phyloP scores from a whole-genome alignment of 1,284 basidiomycete species.

The Trichosporon asahii region DNA sequence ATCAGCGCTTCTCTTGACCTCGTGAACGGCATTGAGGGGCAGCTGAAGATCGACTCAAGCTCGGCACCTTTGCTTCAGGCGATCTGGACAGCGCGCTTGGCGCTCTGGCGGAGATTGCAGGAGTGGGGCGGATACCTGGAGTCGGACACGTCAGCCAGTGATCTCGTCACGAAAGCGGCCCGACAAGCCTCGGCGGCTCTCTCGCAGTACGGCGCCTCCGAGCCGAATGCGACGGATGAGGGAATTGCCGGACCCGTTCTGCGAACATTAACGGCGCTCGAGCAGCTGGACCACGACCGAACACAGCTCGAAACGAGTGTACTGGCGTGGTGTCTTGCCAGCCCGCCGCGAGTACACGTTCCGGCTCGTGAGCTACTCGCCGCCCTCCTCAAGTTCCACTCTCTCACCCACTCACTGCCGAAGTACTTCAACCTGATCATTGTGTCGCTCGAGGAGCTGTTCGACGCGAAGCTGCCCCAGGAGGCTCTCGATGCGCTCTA shows the following conservation, averaged over 20 bases:
- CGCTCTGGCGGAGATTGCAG: conserved; percentile 34
- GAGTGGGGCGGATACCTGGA: conserved; percentile 49
- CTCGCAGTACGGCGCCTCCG: conserved; percentile 20
- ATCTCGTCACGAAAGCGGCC: conserved; percentile 28
- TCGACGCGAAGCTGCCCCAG: conserved; percentile 23
- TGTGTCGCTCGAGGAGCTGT: conserved; percentile 23
- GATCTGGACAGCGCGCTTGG: conserved; percentile 23
- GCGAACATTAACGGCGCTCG: conserved; percentile 26
- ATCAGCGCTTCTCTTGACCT: conserved; percentile 23
- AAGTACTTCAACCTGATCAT: conserved; percentile 25
- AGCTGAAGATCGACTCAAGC: conserved; percentile 7
- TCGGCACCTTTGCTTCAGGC: conserved; percentile 10
- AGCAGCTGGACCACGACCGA: conserved; percentile 35
- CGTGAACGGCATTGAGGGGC: conserved; percentile 24
- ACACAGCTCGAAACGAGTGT: conserved; percentile 28
- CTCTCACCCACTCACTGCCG: conserved; percentile 35
- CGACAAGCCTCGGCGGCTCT: conserved; percentile 22
- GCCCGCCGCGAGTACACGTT: conserved; percentile 18
- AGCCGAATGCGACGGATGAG: conserved; percentile 20
- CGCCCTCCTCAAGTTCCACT: conserved; percentile 32
- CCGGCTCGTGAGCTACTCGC: conserved; percentile 26
- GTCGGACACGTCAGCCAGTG: conserved; percentile 32
- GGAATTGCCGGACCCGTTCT: conserved; percentile 23
- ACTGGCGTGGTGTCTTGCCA: conserved; percentile 38
- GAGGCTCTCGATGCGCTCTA: conserved; percentile 30